Conservation (phyloP, 169 alveolate genomes). For the Cryptosporidium andersoni region DNA sequence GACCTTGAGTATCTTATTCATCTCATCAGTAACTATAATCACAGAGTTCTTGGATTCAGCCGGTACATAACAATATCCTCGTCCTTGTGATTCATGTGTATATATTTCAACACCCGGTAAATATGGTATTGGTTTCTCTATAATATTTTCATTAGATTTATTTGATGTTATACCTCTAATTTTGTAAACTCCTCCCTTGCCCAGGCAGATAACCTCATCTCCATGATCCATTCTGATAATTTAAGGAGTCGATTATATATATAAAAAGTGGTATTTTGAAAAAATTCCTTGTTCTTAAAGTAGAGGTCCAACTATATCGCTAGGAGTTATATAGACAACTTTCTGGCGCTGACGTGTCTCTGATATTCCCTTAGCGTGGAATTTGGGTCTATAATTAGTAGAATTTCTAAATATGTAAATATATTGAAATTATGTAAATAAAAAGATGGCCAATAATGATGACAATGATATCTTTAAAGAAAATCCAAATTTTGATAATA, state of each 20-base stretch:
- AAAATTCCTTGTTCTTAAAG: neutral
- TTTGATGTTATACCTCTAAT: conserved; percentile 18
- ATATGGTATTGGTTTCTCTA: conserved; percentile 10
- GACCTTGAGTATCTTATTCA: neutral
- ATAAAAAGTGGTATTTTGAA: neutral
- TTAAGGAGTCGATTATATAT: too few relatives aligned
- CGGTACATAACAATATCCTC: conserved; percentile 60
- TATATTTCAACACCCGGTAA: conserved; percentile 67
- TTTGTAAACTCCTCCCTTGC: conserved; percentile 52
- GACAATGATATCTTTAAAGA: too few relatives aligned
- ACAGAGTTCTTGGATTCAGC: conserved; percentile 36
- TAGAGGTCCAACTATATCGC: too few relatives aligned
- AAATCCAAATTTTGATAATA: too few relatives aligned
- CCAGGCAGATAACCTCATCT: conserved; percentile 55
- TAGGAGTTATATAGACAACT: too few relatives aligned
- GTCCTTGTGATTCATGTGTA: conserved; percentile 66
- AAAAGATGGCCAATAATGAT: too few relatives aligned
- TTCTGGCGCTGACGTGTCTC: too few relatives aligned
- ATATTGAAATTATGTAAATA: too few relatives aligned
- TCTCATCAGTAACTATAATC: neutral
- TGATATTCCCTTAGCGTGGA: too few relatives aligned
- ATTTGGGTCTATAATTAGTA: too few relatives aligned
- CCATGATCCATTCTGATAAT: neutral
- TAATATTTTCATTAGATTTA: neutral
- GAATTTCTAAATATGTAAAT: too few relatives aligned